Evolutionary conservation across 1,139 yeast genomes (phyloP), one percentile per base, ranked within the genome.

Genomic region (Scheffersomyces illinoinensis): DNA sequence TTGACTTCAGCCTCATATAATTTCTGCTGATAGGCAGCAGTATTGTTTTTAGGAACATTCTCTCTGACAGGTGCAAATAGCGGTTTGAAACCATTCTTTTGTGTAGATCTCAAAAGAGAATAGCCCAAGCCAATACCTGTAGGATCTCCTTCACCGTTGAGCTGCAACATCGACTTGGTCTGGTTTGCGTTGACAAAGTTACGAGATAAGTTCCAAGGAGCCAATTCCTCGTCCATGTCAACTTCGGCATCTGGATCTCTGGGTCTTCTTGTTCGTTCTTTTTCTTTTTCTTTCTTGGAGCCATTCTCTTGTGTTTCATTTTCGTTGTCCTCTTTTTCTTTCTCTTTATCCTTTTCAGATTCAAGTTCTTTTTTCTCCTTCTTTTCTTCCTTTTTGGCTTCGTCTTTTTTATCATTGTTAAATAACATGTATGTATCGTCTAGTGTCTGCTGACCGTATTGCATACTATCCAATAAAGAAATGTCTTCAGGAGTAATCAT

Each of bases 91-190:
- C 97, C 97, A 68, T 96, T 97, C 74, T 93, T 95, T 90, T 95
- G 96, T 0, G 98, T 91, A 0, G 97, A 91, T 63, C 93, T 84
- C 64, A 93, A 80, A 66, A 93, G 90, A n/a, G 97, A 91, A 66
- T 90, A 90, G 0, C 96, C 97, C 62, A 91, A 90, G 0, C 97
- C 96, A 62, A 91, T 86, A 47, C 97, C 97, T 0, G 97, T 88
- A 2, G 97, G 97, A 72, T 95, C 99, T 56, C 98, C 99, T 61
- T 90, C 96, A n/a, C 98, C 98, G 69, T 92, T 93, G 50, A 96
- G 84, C 69, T 93, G 98, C 54, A 96, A 81, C 98, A 95, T 95
- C 0, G 98, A 96, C 68, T 96, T 93, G 58, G 98, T 96, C 70
- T 93, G 98, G 47, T 97, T 93, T 6, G 99, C 96, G 70, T 88